Evolutionary conservation across 2,329 filamentous ascomycete species (phyloP).

Genomic region (Colletotrichum sp.): DNA sequence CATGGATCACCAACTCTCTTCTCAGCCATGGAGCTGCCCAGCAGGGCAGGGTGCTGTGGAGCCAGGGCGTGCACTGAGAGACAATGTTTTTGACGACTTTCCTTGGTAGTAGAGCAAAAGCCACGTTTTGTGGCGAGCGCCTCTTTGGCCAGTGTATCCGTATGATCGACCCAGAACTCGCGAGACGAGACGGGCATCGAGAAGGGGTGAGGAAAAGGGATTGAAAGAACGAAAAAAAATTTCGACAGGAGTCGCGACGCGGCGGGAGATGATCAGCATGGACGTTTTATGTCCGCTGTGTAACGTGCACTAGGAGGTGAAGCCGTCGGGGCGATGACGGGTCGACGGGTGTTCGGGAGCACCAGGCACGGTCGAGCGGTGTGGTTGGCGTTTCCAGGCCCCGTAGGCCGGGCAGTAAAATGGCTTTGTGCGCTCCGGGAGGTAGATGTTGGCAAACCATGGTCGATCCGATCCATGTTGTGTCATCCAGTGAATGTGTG

Average conservation of each 20-base stretch:
- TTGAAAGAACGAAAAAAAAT: not conserved
- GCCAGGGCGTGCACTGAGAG: conserved; percentile 3
- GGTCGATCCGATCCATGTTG: conserved; percentile 3
- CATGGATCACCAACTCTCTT: conserved; percentile 1
- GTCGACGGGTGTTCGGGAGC: conserved; percentile 5
- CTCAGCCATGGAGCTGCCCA: not conserved
- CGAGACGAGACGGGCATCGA: not conserved
- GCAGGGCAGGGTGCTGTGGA: not conserved
- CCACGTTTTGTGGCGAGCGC: conserved; percentile 18
- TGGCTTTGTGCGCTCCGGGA: not conserved
- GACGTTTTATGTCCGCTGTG: not conserved
- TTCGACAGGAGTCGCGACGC: not conserved
- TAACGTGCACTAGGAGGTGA: not conserved
- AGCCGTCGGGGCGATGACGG: not conserved
- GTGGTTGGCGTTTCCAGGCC: not conserved
- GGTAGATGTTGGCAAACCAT: not conserved
- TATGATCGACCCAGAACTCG: not conserved
- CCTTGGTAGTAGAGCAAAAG: not conserved
- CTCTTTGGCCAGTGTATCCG: not conserved
- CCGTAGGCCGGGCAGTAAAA: not conserved
- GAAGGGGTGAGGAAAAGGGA: not conserved
- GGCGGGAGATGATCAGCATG: not conserved
- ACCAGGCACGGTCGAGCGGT: not conserved
- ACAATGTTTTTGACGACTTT: not conserved
- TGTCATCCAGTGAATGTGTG: not conserved